Evolutionary conservation across 768 basidiomycete genomes (phyloP), one percentile per base, ranked within the genome.

Genomic region (Auricularia heimuer): DNA sequence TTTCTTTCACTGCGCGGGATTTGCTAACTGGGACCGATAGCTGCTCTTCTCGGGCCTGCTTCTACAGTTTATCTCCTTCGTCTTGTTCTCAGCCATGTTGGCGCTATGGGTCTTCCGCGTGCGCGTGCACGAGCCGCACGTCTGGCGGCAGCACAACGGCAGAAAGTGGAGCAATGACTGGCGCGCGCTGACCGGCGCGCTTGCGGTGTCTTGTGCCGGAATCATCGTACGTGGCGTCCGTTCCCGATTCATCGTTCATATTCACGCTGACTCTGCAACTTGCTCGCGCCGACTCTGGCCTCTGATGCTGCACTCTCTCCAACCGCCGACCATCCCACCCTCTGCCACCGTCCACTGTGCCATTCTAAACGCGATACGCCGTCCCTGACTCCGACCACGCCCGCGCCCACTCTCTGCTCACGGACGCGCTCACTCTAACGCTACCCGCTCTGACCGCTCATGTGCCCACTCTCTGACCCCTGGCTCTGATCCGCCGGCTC

Each of bases 21-120:
- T 29, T 29, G 29, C 29, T 6, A 51, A 18, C 47, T 21, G 18
- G 47, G 4, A 39, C 33, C 2, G 54, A 4, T 62, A 84, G 83
- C 74, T 83, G 3, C 84, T 87, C 69, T 75, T 88, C 14, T 80
- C 78, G 1, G 86, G 85, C 10, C 78, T 88, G 35, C 78, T 77
- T 29, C 71, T 84, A 1, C 86, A 88, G 67, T 72, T 86, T 33
- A 51, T 76, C 2, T 86, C 85, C 1, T 83, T 85, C 72, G 54
- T 74, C 63, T 63, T 76, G 10, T 88, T 87, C 73, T 78, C 77
- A 3, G 64, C 68, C 45, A 75, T 86, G 7, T 83, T 77, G 65
- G 24, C 76, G 18, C 70, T 81, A 36, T 87, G 85, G 72, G 69
- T 84, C 8, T 78, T 75, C 63, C 79, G 82, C 37, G 75, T 88